Base-by-base conservation (phyloP, 805 yeast genomes). In the Wickerhamiella kazuoi region DNA sequence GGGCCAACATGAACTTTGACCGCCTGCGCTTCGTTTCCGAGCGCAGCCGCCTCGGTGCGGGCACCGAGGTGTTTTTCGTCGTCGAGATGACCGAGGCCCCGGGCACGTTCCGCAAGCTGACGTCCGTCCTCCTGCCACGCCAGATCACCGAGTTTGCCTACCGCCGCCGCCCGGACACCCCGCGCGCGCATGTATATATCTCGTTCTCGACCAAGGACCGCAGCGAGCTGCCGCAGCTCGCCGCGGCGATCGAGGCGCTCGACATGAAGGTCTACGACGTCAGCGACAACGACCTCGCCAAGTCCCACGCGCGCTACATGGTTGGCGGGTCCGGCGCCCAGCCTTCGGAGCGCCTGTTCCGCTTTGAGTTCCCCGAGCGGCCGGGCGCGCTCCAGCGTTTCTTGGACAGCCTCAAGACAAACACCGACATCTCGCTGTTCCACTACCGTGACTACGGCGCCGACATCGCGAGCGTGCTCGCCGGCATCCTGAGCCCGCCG, bases 1-100 rank as follows among this genome's bases (percentile, higher is more conserved):
- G 99, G 43, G 99, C 99, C 28, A 90, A 90, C 61, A 86, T 90
- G 94, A 87, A 93, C 63, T 90, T 90, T 55, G 98, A 87, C 60
- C 71, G 99, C 51, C 67, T 90, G 51, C 71, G 99, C 56, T 90
- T 90, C 59, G 96, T 90, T 17, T 74, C 94, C 42, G 99, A 90
- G 60, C 77, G 99, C 60, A 96, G 98, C 13, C 93, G 82, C 38
- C 68, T 90, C n/a, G 99, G 98, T 62, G 97, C 87, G 57, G 98
- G 97, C 41, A 81, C 78, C 50, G 99, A 90, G 63, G 94, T 83
- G 5, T 87, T 93, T 52, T 67, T 90, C 67, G 72, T 80, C 35
- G 83, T 86, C 15, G 76, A 83, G 34, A 83, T 90, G 46, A 96
- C 97, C 19, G 98, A 90, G 57, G 61, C 65, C 34, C 94, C 96